Percentiles rank a stretch among this genome's conserved stretches.
Evolutionary conservation across 2,329 filamentous ascomycete species (phyloP).

Genomic region (Cercospora sp.): DNA sequence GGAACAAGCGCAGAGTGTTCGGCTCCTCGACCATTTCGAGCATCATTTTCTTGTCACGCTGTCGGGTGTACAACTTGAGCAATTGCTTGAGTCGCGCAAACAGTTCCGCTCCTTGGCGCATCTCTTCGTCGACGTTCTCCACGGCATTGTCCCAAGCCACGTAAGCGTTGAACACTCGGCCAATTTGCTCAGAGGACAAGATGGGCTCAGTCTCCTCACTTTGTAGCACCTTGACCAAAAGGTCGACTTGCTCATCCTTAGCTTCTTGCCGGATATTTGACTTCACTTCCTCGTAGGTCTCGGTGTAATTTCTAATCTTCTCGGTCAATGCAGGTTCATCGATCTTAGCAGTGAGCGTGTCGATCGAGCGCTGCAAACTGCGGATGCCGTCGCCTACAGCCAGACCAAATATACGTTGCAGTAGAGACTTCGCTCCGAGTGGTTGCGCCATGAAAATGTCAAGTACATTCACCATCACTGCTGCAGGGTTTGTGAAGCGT

Average conservation of each 20-base stretch:
- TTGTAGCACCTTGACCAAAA: constrained; percentile 81
- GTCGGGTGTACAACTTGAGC: constrained; percentile 84
- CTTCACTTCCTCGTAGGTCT: constrained; percentile 75
- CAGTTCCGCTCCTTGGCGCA: constrained; percentile 84
- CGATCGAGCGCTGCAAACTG: constrained; percentile 82
- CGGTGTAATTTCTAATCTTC: constrained; percentile 79
- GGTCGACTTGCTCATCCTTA: constrained; percentile 70
- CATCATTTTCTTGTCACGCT: constrained; percentile 98
- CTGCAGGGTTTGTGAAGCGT: constrained; percentile 90
- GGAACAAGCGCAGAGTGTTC: constrained; percentile 93
- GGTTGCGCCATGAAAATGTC: constrained; percentile 96
- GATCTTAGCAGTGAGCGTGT: constrained; percentile 73
- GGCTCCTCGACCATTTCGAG: constrained; percentile 91
- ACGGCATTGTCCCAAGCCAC: constrained; percentile 95
- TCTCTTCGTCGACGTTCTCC: constrained; percentile 84
- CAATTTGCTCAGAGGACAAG: constrained; percentile 73
- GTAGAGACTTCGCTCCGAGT: constrained; percentile 82
- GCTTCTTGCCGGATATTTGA: constrained; percentile 72
- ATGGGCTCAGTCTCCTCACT: constrained; percentile 74
- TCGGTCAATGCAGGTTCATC: constrained; percentile 75
- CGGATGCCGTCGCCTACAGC: constrained; percentile 88
- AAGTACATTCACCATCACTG: constrained; percentile 93
- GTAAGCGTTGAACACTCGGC: constrained; percentile 87
- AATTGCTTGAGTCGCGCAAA: constrained; percentile 95
- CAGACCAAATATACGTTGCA: constrained; percentile 92